phyloP scores from a whole-genome alignment of 208 protist species.

The Wallacemonas collosoma region DNA sequence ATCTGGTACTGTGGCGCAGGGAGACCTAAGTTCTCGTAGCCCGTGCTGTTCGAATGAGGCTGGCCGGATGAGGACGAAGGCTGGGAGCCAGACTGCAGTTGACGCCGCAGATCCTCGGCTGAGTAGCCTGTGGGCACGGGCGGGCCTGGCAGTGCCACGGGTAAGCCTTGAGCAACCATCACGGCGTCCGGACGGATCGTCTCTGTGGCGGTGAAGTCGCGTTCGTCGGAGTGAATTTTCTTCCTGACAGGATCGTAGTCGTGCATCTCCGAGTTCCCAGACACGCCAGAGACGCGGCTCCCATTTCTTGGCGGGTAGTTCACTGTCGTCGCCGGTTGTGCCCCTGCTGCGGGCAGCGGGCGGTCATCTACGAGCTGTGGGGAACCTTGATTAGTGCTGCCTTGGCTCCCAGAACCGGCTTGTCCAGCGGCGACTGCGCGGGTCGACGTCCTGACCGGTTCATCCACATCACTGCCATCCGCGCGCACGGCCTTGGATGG shows the following conservation, averaged over 20 bases:
- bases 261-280: background rate
- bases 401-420: background rate
- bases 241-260: conserved; percentile 3
- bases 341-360: background rate
- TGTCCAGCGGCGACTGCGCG: background rate
- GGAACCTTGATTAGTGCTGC: background rate
- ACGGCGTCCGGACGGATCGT: background rate
- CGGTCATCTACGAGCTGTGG: background rate
- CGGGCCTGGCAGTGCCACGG: conserved; percentile 9
- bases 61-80: conserved; percentile 1
- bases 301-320: background rate
- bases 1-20: conserved; percentile 9
- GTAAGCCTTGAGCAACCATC: conserved; percentile 4
- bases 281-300: background rate
- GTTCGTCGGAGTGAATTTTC: background rate
- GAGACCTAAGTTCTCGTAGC: conserved; percentile 4
- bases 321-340: background rate
- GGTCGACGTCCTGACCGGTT: background rate
- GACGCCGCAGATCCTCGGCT: background rate
- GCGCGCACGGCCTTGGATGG: background rate
- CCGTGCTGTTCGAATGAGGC: background rate
- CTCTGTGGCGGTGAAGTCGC: background rate
- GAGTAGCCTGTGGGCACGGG: background rate
- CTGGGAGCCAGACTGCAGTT: conserved; percentile 2
- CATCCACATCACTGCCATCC: background rate